Conservation (phyloP, 169 alveolate species). For the Eimeria praecox region DNA sequence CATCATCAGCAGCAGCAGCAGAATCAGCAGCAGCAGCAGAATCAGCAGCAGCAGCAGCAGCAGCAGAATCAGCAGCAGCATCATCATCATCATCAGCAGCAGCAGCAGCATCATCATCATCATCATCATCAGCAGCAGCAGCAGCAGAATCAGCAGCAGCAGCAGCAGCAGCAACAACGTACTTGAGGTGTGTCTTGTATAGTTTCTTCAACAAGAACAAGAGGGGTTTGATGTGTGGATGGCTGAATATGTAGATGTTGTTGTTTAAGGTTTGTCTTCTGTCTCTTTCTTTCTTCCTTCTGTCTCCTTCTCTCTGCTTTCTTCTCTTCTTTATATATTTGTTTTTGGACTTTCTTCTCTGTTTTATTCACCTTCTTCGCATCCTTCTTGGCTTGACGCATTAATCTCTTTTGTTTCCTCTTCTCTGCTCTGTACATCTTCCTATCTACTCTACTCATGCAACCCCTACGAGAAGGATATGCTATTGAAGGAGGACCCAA, state of each 20-base stretch:
- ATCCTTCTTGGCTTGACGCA: neutral
- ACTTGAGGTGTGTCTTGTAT: neutral
- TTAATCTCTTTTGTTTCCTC: neutral
- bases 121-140: neutral
- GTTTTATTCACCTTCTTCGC: neutral
- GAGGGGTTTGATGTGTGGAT: neutral
- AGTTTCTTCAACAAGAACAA: neutral
- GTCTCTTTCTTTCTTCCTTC: neutral
- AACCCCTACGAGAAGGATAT: neutral
- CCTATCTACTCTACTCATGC: constrained; percentile 3
- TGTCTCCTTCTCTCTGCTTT: neutral
- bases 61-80: neutral
- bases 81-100: neutral
- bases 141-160: neutral
- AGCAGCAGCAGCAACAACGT: no score
- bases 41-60: neutral
- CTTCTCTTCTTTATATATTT: neutral
- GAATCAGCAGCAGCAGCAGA: neutral
- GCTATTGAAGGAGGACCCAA: neutral
- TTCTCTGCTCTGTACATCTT: neutral
- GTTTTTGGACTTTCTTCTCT: neutral
- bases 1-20: no score
- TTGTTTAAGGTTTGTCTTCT: neutral
- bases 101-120: neutral
- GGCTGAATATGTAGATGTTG: neutral